phyloP scores from a whole-genome alignment of 305 asterid genomes.

The Rubia peregrina region DNA sequence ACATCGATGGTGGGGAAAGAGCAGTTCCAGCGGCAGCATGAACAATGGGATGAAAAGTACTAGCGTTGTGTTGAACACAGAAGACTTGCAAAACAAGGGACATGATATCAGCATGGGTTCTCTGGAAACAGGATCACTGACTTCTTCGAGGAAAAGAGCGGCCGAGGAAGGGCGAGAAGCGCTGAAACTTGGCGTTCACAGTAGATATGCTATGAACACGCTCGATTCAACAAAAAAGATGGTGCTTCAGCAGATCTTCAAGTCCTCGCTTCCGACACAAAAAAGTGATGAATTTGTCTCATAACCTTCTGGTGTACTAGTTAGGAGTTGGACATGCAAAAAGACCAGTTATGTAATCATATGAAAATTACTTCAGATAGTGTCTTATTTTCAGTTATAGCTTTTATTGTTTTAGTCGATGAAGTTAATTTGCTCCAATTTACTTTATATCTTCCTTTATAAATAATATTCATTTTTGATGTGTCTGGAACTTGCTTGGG shows the following conservation, averaged over 20 bases:
- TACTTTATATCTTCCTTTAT: too few relatives aligned
- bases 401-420: too few relatives aligned
- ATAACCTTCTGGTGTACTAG: slow-evolving; percentile 16
- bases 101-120: slow-evolving; percentile 17
- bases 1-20: slow-evolving; percentile 64
- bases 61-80: not conserved
- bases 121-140: slow-evolving; percentile 27
- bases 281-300: slow-evolving; percentile 22
- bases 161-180: slow-evolving; percentile 47
- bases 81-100: slow-evolving; percentile 17
- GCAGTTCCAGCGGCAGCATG: slow-evolving; percentile 15
- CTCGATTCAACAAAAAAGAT: slow-evolving; percentile 32
- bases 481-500: too few relatives aligned
- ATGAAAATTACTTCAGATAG: not conserved
- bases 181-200: slow-evolving; percentile 43
- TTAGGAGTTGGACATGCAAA: not conserved
- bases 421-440: too few relatives aligned
- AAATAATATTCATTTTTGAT: too few relatives aligned
- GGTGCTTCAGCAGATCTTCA: slow-evolving; percentile 52
- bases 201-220: slow-evolving; percentile 24
- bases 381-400: too few relatives aligned
- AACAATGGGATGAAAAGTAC: slow-evolving; percentile 7
- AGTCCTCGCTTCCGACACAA: slow-evolving; percentile 39
- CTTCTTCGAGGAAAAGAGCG: slow-evolving; percentile 48
- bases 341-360: not conserved